phyloP scores from a whole-genome alignment of 2,329 filamentous ascomycete species.

The Curvularia sp. region DNA sequence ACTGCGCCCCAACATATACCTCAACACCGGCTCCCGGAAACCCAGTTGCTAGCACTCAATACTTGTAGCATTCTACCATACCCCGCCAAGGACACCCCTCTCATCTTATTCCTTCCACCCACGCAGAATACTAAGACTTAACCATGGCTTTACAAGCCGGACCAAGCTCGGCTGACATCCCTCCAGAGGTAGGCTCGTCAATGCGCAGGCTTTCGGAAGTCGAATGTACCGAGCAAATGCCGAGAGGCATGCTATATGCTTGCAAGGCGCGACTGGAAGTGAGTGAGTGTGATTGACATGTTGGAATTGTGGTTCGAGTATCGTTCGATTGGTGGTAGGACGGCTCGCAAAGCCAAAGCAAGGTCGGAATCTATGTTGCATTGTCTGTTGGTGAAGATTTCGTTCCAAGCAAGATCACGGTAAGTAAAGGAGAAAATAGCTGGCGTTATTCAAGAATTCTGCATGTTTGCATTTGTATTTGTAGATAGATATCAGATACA shows the following conservation, averaged over 20 bases:
- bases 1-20: conserved; percentile 12
- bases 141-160: background rate
- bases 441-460: background rate
- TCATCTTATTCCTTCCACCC: background rate
- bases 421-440: background rate
- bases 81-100: background rate
- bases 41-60: background rate
- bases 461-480: background rate
- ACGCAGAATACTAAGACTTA: background rate
- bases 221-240: background rate
- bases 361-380: background rate
- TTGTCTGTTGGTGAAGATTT: background rate
- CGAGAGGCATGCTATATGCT: background rate
- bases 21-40: background rate
- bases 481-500: background rate
- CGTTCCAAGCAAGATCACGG: background rate
- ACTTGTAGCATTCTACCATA: background rate
- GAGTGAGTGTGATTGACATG: background rate
- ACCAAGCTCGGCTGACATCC: background rate
- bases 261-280: background rate
- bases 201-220: background rate
- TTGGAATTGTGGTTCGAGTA: conserved; percentile 3
- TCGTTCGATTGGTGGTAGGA: conserved; percentile 6
- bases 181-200: background rate
- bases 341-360: background rate